A percentile compares a stretch with the other conserved stretches of the same genome.
These are phyloP conservation scores for Microdochium bolleyi DNA, from an alignment of 2,329 filamentous ascomycete genomes.

Conservation along the genomic window DNA sequence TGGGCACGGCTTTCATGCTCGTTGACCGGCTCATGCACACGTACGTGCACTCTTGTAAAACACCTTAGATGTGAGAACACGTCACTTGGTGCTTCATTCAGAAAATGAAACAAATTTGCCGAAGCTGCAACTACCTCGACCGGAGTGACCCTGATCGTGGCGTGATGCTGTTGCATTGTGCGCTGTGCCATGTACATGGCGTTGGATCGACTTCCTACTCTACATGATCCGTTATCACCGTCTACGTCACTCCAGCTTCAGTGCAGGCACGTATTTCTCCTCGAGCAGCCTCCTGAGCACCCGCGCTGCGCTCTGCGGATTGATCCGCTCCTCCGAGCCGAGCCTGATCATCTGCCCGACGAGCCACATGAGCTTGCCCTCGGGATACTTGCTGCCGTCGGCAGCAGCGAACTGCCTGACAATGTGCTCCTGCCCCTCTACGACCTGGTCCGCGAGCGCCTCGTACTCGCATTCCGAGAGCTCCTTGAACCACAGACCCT, in stretches of 20 bases:
- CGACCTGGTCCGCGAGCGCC: conserved; percentile 32
- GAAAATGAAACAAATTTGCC: no score
- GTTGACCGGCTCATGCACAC: no score
- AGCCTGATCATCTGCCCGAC: conserved; percentile 50
- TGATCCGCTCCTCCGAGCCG: conserved; percentile 45
- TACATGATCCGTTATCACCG: background rate
- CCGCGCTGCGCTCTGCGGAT: conserved; percentile 41
- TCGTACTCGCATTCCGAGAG: conserved; percentile 38
- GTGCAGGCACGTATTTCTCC: conserved; percentile 12
- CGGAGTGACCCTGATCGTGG: no score
- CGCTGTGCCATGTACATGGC: no score
- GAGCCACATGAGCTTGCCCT: conserved; percentile 53
- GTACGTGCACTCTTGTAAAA: no score
- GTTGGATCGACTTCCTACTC: no score
- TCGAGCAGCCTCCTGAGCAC: conserved; percentile 29
- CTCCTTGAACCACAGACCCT: conserved; percentile 47
- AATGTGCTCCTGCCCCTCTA: conserved; percentile 37
- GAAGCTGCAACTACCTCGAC: no score
- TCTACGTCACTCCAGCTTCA: no score
- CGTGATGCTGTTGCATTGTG: no score
- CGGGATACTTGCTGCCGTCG: conserved; percentile 35
- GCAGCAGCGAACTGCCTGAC: conserved; percentile 33
- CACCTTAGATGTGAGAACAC: no score
- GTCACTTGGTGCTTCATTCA: no score
- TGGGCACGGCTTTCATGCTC: no score